Evolutionary conservation across 2,329 filamentous ascomycete species (phyloP).

Genomic region (Penicillium sclerotiorum): DNA sequence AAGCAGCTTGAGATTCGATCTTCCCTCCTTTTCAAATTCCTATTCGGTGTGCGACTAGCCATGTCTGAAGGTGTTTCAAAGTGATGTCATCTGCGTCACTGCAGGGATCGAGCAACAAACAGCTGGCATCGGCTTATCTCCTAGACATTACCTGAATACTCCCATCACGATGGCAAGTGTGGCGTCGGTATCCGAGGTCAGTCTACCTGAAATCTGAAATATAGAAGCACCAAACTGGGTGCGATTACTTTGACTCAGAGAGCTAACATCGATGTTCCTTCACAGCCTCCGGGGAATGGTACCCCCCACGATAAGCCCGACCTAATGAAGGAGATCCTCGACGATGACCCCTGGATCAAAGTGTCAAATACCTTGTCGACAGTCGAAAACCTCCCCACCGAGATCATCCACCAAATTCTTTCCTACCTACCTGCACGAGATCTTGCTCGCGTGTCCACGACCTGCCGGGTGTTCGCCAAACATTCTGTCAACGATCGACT

Average conservation of each 20-base stretch:
- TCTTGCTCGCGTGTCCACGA: conserved; percentile 61
- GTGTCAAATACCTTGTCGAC: conserved; percentile 14
- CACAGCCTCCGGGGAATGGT: conserved; percentile 6
- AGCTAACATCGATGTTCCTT: neutral
- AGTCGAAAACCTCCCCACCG: conserved; percentile 63
- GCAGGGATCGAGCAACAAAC: conserved; percentile 11
- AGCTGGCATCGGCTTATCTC: conserved; percentile 1
- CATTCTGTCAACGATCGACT: conserved; percentile 67
- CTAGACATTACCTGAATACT: neutral
- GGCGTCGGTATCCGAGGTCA: conserved; percentile 1
- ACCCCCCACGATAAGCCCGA: conserved; percentile 8
- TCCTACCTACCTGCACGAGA: conserved; percentile 66
- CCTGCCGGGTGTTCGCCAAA: conserved; percentile 62
- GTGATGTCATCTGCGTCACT: conserved; percentile 25
- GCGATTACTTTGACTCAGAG: no score
- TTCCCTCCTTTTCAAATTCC: no score
- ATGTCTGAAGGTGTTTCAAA: conserved; percentile 6
- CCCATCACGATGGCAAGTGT: conserved; percentile 7
- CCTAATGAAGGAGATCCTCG: conserved; percentile 12
- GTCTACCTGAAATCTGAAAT: neutral
- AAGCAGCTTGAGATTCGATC: no score
- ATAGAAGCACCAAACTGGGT: no score
- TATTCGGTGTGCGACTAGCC: conserved; percentile 1
- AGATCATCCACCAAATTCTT: conserved; percentile 75
- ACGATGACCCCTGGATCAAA: conserved; percentile 2